These are phyloP conservation scores for Arachnomyces sp. DNA, from an alignment of 2,329 filamentous ascomycete genomes.

Conservation along the genomic window DNA sequence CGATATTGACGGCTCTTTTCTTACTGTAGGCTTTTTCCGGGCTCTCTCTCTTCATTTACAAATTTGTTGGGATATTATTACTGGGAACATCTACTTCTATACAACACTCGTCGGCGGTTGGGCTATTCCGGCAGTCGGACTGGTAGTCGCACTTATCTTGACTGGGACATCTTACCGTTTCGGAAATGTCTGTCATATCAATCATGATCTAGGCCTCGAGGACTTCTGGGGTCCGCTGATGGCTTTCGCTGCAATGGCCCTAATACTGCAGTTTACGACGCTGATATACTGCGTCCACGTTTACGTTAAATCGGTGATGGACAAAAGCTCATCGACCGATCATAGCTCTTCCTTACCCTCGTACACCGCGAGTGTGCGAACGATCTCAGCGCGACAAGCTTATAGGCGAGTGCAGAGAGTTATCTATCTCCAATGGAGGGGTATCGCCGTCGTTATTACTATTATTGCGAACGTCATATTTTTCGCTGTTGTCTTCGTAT, in stretches of 20 bases:
- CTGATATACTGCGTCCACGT: slow-evolving; percentile 91
- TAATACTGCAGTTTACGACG: slow-evolving; percentile 74
- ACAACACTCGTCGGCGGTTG: slow-evolving; percentile 71
- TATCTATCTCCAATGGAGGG: slow-evolving; percentile 86
- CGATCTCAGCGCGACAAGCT: slow-evolving; percentile 76
- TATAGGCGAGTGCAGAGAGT: slow-evolving; percentile 81
- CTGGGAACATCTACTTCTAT: slow-evolving; percentile 85
- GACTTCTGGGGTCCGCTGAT: slow-evolving; percentile 88
- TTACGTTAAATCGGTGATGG: slow-evolving; percentile 74
- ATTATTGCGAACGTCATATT: slow-evolving; percentile 89
- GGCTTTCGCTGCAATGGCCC: slow-evolving; percentile 64
- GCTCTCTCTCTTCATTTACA: slow-evolving; percentile 89
- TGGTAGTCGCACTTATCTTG: slow-evolving; percentile 67
- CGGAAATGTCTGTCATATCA: slow-evolving; percentile 86
- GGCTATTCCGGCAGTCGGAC: slow-evolving; percentile 69
- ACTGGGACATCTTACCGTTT: slow-evolving; percentile 94
- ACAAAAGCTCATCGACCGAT: slow-evolving; percentile 61
- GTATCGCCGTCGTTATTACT: slow-evolving; percentile 79
- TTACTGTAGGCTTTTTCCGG: slow-evolving; percentile 61
- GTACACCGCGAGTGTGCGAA: slow-evolving; percentile 66
- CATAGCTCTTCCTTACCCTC: slow-evolving; percentile 63
- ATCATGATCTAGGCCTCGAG: slow-evolving; percentile 72
- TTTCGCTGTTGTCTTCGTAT: slow-evolving; percentile 85
- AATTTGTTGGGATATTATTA: slow-evolving; percentile 92
- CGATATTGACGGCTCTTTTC: not conserved